Evolutionary conservation across 352 stramenopile species (phyloP).

Genomic region (Hyaloperonospora brassicae): DNA sequence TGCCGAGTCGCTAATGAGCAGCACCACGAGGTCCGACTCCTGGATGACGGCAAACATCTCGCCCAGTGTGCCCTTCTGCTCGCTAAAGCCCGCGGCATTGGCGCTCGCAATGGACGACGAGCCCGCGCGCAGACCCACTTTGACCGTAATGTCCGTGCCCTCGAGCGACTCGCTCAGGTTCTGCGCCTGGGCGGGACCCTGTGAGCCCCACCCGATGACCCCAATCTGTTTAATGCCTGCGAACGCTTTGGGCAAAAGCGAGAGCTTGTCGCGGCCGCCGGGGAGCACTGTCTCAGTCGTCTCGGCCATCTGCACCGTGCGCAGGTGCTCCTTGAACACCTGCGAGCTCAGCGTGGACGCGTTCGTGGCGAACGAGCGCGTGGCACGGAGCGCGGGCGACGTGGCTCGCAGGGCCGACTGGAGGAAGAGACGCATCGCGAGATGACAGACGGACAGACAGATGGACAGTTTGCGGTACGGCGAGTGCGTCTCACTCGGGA

Average conservation of each 20-base stretch:
- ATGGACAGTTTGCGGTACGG: neutral
- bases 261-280: slow-evolving; percentile 90
- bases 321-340: slow-evolving; percentile 68
- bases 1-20: slow-evolving; percentile 95
- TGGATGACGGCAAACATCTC: slow-evolving; percentile 95
- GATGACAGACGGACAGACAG: no score
- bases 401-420: slow-evolving; percentile 37
- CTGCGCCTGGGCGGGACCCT: slow-evolving; percentile 94
- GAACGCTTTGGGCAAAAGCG: slow-evolving; percentile 92
- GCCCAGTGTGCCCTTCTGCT: slow-evolving; percentile 90
- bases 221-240: slow-evolving; percentile 95
- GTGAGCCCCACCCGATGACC: slow-evolving; percentile 97
- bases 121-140: slow-evolving; percentile 82
- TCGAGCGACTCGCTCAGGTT: slow-evolving; percentile 96
- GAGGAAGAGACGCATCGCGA: slow-evolving; percentile 58
- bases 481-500: neutral
- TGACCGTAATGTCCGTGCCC: slow-evolving; percentile 59
- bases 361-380: slow-evolving; percentile 57
- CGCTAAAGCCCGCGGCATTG: slow-evolving; percentile 87
- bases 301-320: slow-evolving; percentile 73
- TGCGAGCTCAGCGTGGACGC: slow-evolving; percentile 49
- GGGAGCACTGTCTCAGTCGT: slow-evolving; percentile 67
- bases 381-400: slow-evolving; percentile 34
- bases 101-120: slow-evolving; percentile 78
- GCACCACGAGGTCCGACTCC: slow-evolving; percentile 94